Base-by-base conservation (phyloP, 1,284 basidiomycete species). In the Cutaneotrichosporon sp. region DNA sequence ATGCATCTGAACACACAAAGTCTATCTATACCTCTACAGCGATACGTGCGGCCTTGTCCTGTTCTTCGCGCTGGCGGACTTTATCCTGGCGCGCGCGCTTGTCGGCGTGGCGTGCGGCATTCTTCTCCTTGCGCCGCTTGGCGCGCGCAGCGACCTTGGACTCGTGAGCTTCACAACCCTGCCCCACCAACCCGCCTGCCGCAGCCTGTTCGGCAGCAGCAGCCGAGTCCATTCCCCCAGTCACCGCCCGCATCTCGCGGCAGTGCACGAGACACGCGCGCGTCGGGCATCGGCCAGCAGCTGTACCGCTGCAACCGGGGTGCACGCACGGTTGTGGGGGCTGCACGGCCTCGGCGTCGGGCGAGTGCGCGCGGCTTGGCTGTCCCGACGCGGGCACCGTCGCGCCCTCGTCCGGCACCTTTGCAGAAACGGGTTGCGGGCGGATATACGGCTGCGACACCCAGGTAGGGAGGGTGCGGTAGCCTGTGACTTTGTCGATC, bases 371-470 rank as follows among this genome's bases (percentile, higher is more conserved):
- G 23, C 61, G 55, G 20, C 51, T 55, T 17, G 58, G 46, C 13
- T 51, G 52, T 8, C 37, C 45, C 8, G 34, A 37, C 4, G 43
- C 38, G 4, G 54, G 46, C 45, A 56, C 46, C 9, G 52, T 49
- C 15, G 42, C 48, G 18, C 26, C 22, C 30, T 18, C 22, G 23
- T 35, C 39, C 10, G 48, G 49, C 21, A 64, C 56, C 38, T 67
- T 64, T 40, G 65, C 55, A 1, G 61, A 60, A 8, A 66, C 51
- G 20, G 73, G 69, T 30, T 64, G 54, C 3, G 84, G 80, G 17
- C 88, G 79, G 67, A 90, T 84, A 67, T 90, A 90, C 1, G 91
- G 90, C 70, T 96, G 91, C 9, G 84, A 83, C 12, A 88, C 77
- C 87, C 88, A 93, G 62, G 86, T 83, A 0, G 90, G 90, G 18